These are phyloP conservation scores for Ophiostoma pallidulum DNA, from an alignment of 2,329 filamentous ascomycete species.

Conservation along the genomic window DNA sequence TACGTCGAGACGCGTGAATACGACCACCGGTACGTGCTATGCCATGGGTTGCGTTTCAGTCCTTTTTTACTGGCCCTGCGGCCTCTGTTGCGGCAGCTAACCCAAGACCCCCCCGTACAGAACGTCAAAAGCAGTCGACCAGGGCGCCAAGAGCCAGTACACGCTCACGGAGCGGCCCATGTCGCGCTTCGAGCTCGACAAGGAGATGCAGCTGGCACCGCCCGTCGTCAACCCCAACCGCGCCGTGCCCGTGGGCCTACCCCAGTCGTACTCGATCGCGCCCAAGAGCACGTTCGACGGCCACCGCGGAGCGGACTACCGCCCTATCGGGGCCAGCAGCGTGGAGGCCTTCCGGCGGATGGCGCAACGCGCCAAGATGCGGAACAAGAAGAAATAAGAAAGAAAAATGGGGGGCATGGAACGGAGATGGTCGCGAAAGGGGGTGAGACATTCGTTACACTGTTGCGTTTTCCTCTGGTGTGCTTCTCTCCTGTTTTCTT, in stretches of 20 bases:
- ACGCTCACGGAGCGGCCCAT: conserved; percentile 40
- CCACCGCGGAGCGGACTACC: conserved; percentile 39
- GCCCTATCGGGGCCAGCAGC: conserved; percentile 53
- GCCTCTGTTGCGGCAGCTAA: too few relatives aligned
- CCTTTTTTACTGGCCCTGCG: too few relatives aligned
- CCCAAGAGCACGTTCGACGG: conserved; percentile 52
- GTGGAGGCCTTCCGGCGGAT: conserved; percentile 58
- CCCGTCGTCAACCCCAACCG: conserved; percentile 42
- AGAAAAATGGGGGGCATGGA: conserved; percentile 9
- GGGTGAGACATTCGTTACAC: too few relatives aligned
- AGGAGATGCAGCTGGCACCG: conserved; percentile 50
- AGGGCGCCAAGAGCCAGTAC: conserved; percentile 30
- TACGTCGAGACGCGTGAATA: conserved; percentile 54
- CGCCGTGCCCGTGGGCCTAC: conserved; percentile 45
- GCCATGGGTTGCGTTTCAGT: too few relatives aligned
- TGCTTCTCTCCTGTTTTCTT: too few relatives aligned
- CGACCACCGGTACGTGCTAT: conserved; percentile 54
- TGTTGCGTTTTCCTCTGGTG: too few relatives aligned
- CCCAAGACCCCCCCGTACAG: too few relatives aligned
- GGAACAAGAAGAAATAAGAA: conserved; percentile 19
- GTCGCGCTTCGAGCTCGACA: conserved; percentile 38
- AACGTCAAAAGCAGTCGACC: conserved; percentile 44
- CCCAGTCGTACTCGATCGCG: conserved; percentile 49
- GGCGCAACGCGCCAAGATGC: conserved; percentile 49
- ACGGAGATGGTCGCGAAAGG: too few relatives aligned